Evolutionary conservation across 306 rosid species (phyloP).

Genomic region (Prosopis cineraria): DNA sequence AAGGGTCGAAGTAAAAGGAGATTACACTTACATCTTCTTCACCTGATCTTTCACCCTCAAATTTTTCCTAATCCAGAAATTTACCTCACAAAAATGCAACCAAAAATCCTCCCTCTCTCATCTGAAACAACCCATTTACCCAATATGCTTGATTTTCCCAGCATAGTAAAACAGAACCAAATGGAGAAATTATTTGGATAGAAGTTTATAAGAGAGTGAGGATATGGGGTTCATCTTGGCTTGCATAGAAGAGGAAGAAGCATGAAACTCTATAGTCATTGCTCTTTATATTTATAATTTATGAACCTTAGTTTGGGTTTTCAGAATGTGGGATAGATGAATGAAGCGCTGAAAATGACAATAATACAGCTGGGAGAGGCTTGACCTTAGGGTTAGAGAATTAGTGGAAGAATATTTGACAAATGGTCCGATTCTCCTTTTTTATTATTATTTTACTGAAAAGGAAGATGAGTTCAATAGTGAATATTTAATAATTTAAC

Average conservation of each 20-base stretch:
- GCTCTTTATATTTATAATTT: neutral
- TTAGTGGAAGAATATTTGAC: too few species aligned
- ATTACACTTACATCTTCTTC: neutral
- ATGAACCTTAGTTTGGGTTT: neutral
- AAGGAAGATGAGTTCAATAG: neutral
- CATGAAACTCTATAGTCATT: neutral
- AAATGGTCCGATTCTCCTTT: neutral
- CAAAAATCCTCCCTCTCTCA: neutral
- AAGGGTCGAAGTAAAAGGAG: neutral
- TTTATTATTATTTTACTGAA: too few species aligned
- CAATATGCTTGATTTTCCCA: neutral
- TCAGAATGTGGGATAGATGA: neutral
- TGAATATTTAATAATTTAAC: too few species aligned
- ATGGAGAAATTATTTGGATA: too few species aligned
- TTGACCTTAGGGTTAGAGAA: neutral
- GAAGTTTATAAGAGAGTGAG: too few species aligned
- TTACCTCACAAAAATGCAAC: neutral
- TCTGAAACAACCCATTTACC: neutral
- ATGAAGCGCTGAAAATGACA: neutral
- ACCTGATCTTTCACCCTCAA: neutral
- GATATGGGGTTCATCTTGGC: too few species aligned
- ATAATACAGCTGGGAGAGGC: neutral
- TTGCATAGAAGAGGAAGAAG: neutral
- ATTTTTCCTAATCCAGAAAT: neutral
- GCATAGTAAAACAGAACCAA: neutral